Evolutionary conservation across 2,329 filamentous ascomycete genomes (phyloP), one percentile per base, ranked within the genome.

Genomic region (Seiridium unicorne): DNA sequence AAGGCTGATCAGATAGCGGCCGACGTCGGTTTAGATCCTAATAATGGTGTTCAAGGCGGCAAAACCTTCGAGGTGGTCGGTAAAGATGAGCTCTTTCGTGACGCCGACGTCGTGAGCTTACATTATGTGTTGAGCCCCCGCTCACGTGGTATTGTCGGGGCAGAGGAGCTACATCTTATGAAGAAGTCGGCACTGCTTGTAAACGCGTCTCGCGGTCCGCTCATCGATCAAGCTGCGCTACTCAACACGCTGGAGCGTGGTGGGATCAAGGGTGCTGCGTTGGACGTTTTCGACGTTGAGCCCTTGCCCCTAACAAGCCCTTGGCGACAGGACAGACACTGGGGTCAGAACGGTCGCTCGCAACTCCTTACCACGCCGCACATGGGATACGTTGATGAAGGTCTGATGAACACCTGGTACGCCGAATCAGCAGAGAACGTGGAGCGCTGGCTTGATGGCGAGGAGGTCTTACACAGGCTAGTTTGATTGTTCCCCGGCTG

Each of bases 231-330:
- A 69, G 69, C 74, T 4, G 89, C 86, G 3, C 71, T 93, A 61
- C 72, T 90, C 36, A 79, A 84, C 26, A 79, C 80, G 3, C 71
- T 92, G 63, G 79, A 83, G 56, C 67, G 74, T 3, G 89, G 89
- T 0, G 70, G 66, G 4, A 92, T 93, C 67, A 72, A 81, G 18
- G 89, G 89, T 0, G 89, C 84, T 0, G 90, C 88, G 5, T 69
- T 93, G 35, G 91, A 93, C 76, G 90, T 93, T 1, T 93, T 89
- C 70, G 85, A 89, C 58, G 75, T 85, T 7, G 90, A 93, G 71
- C 90, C 91, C 3, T 73, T 94, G 61, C 85, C 86, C 0, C 66
- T 70, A 6, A 82, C 89, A 55, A 91, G 88, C 67, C 78, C 77
- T 26, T 93, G 90, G 90, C 79, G 88, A 55, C 84, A 79, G 8